These are phyloP conservation scores for Melastoma candidum DNA, from an alignment of 441 rosid species.

Conservation along the genomic window DNA sequence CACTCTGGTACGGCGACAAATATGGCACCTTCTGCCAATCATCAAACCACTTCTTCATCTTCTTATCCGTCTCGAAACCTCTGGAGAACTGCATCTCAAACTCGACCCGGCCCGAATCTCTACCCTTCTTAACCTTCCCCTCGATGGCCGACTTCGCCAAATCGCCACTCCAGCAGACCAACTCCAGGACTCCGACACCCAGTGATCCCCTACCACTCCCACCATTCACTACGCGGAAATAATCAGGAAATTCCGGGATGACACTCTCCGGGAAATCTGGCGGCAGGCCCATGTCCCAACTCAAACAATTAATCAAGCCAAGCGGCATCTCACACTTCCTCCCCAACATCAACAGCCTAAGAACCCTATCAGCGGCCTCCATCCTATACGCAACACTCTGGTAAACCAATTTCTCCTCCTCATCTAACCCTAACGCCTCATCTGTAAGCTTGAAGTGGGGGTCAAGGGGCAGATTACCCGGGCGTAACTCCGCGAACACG, in stretches of 20 bases:
- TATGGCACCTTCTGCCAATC: conserved; percentile 88
- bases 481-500: conserved; percentile 58
- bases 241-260: conserved; percentile 73
- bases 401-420: conserved; percentile 75
- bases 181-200: conserved; percentile 31
- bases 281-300: conserved; percentile 53
- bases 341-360: conserved; percentile 64
- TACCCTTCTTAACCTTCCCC: conserved; percentile 29
- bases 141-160: conserved; percentile 51
- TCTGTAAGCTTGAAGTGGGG: conserved; percentile 78
- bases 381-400: conserved; percentile 51
- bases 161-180: conserved; percentile 75
- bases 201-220: not conserved
- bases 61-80: conserved; percentile 65
- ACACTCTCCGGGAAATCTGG: conserved; percentile 34
- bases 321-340: conserved; percentile 52
- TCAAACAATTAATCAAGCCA: conserved; percentile 38
- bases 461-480: conserved; percentile 58
- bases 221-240: conserved; percentile 38
- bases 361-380: conserved; percentile 54
- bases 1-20: conserved; percentile 68
- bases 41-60: conserved; percentile 56
- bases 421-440: conserved; percentile 62
- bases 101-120: conserved; percentile 27
- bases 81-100: conserved; percentile 50